Conservation (phyloP, 768 basidiomycete genomes). For the Wakefieldia striispora region DNA sequence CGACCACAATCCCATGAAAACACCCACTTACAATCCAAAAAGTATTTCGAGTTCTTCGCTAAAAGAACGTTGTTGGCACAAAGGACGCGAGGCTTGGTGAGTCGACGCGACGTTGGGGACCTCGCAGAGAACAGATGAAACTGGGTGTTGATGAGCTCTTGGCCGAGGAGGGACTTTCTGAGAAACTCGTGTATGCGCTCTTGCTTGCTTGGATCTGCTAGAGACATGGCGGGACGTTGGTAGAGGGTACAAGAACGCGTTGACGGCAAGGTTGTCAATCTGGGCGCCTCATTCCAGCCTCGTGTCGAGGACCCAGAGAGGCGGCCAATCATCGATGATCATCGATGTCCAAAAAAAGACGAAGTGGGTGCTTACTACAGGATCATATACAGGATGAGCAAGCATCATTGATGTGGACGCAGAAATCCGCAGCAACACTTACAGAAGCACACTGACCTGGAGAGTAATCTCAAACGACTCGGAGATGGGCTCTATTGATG, state of each 20-base stretch:
- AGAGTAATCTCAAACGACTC: no score
- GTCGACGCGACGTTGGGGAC: not conserved
- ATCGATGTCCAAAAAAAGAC: no score
- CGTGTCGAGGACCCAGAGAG: not conserved
- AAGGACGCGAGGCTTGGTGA: conserved; percentile 21
- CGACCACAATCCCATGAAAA: fast-evolving
- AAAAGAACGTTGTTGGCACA: conserved; percentile 31
- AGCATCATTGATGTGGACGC: no score
- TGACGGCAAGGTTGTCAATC: no score
- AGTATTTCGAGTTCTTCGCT: conserved; percentile 24
- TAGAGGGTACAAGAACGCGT: not conserved
- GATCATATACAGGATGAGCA: no score
- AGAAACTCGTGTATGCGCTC: conserved; percentile 20
- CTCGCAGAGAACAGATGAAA: conserved; percentile 29
- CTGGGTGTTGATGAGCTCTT: conserved; percentile 29
- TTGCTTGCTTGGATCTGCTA: conserved; percentile 5
- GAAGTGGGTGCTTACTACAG: no score
- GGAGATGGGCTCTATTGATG: no score
- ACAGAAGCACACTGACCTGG: no score
- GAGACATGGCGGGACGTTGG: not conserved
- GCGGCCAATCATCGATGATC: no score
- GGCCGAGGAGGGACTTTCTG: conserved; percentile 25
- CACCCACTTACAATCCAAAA: conserved; percentile 20
- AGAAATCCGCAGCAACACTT: no score
- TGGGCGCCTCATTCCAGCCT: not conserved